Conservation (phyloP, 192 early-diverging fungal genomes). For the Backusella macrospora region DNA sequence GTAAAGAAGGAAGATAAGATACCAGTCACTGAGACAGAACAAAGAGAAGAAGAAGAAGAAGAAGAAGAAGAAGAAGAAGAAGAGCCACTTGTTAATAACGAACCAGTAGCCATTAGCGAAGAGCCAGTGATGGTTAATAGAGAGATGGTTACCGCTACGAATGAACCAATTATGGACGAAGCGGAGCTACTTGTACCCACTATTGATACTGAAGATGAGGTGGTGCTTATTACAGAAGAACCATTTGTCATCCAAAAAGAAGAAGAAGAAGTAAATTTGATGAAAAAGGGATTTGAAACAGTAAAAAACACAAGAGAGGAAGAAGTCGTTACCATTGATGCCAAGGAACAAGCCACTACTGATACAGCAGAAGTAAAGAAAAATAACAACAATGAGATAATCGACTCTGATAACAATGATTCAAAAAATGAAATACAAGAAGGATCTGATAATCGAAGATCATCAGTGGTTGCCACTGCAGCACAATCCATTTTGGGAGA, state of each 20-base stretch:
- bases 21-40: neutral
- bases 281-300: neutral
- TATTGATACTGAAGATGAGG: no score
- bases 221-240: no score
- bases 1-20: neutral
- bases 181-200: no score
- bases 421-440: neutral
- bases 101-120: neutral
- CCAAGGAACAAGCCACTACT: neutral
- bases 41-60: neutral
- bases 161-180: no score
- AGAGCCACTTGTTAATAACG: neutral
- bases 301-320: neutral
- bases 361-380: neutral
- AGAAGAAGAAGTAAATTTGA: neutral
- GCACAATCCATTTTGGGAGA: constrained; percentile 38
- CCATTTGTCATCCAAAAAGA: neutral
- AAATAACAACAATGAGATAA: neutral
- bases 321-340: no score
- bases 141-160: no score
- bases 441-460: neutral
- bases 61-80: neutral
- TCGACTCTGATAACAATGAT: neutral
- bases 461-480: constrained; percentile 30
- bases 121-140: neutral